Base-by-base conservation (phyloP, 345 rosid genomes). In the Rhizophora mangle region DNA sequence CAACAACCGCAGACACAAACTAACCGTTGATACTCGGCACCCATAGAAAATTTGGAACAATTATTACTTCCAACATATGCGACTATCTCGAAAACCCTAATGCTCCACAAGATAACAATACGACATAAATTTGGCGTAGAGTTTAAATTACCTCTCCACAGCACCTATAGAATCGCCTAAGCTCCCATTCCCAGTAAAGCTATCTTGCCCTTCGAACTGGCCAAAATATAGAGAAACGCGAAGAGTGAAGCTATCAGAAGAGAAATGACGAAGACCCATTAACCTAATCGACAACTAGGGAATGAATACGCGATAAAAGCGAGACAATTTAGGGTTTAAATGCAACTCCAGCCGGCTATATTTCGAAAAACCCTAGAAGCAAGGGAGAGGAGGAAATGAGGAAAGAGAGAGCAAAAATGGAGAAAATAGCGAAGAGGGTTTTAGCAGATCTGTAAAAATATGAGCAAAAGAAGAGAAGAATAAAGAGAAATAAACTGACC, bases 101-200 rank as follows among this genome's bases (percentile, higher is more conserved):
- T 80, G n/a, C 39, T 62, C 43, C 55, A 64, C 47, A 57, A 56
- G 77, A 68, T 3, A 10, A 43, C 10, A 29, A 43, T 56, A 61
- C 7, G 52, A 63, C 4, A 68, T 78, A 32, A 62, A 67, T 76
- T 77, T 61, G 34, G 53, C 19, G 37, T 1, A 51, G 20, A 34
- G 51, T 74, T 68, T 58, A 39, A 73, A 80, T 81, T 83, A 91
- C 97, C 97, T 89, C 70, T 81, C 81, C 13, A 80, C 66, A 69
- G 81, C 82, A 69, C 89, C 91, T 57, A 76, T 57, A 56, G 87
- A 88, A 77, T 88, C 85, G 56, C 81, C 87, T 74, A 89, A 82
- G 83, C 91, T 90, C 47, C 74, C 87, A 78, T 87, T 89, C 76
- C 78, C 88, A 53, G 76, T 79, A 58, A 80, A 76, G 81, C 84